Conservation (phyloP, 495 filamentous ascomycete genomes). For the Penicillium argentinense region DNA sequence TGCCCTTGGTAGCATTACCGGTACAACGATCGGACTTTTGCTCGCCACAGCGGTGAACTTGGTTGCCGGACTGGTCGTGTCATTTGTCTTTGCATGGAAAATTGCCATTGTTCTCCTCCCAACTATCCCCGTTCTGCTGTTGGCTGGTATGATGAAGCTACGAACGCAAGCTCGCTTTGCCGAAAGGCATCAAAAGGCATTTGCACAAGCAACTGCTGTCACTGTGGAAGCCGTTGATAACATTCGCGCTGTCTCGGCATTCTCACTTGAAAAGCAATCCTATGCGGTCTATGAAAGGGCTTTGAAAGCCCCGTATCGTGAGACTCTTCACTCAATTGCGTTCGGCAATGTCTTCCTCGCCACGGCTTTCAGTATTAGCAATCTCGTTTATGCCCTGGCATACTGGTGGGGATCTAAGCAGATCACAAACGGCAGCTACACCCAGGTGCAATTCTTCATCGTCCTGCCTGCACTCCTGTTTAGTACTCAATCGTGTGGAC, state of each 20-base stretch:
- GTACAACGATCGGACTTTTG: conserved; percentile 43
- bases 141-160: conserved; percentile 52
- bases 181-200: conserved; percentile 55
- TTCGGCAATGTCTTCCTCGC: conserved; percentile 41
- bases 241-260: conserved; percentile 52
- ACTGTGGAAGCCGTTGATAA: conserved; percentile 52
- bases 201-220: conserved; percentile 47
- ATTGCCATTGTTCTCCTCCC: conserved; percentile 41
- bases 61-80: conserved; percentile 36
- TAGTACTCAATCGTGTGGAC: conserved; percentile 62
- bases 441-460: conserved; percentile 64
- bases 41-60: conserved; percentile 44
- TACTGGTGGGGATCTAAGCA: conserved; percentile 67
- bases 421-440: conserved; percentile 55
- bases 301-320: conserved; percentile 39
- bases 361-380: conserved; percentile 40
- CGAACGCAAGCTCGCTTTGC: conserved; percentile 53
- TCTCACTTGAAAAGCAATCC: conserved; percentile 45
- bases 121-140: conserved; percentile 41
- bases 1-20: conserved; percentile 47
- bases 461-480: conserved; percentile 58
- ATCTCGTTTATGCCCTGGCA: conserved; percentile 61
- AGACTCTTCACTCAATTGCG: conserved; percentile 45
- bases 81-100: conserved; percentile 42
- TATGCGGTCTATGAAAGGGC: conserved; percentile 38